Base-by-base conservation (phyloP, 352 stramenopile genomes). In the Globisporangium heterothallicum region DNA sequence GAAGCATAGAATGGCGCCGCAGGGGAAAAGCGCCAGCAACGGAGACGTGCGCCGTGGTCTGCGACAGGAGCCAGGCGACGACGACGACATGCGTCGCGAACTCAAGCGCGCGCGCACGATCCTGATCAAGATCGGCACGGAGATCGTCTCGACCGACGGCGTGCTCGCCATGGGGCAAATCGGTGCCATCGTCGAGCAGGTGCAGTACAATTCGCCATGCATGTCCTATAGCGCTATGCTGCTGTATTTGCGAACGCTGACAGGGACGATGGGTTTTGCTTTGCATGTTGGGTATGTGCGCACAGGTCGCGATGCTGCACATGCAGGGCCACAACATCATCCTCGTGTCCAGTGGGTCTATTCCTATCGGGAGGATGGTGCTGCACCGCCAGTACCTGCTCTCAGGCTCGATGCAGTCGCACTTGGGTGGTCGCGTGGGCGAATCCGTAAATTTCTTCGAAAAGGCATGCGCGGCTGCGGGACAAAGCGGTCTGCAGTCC, bases 101-200 rank as follows among this genome's bases (percentile, higher is more conserved):
- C 57, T 88, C 34, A 68, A 74, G 48, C 74, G 74, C 49, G 60
- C 74, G 42, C 77, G 74, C 56, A 89, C 78, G 21, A 85, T 93
- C 58, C 69, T 93, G 32, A 71, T 93, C 54, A 93, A 93, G 56
- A 87, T 93, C 59, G 82, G 82, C 61, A 91, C 79, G 25, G 82
- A 93, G 64, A 89, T 91, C 54, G 80, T 93, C 66, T 91, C 79
- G 42, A 60, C 72, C 19, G 75, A 91, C 40, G 82, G 82, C 3
- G 57, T 91, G 19, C 58, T 93, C 42, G 74, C 82, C 43, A 86
- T 93, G 69, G 82, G 82, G n/a, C 80, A 91, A 56, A 93, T 91
- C 56, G 82, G 82, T 25, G 77, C 74, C 44, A 89, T 93, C 62
- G 72, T 93, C 30, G 83, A 93, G 71, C 79, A 81, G 63, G 63